phyloP scores from a whole-genome alignment of 805 yeast species.

The Cyberlindnera suaveolens region DNA sequence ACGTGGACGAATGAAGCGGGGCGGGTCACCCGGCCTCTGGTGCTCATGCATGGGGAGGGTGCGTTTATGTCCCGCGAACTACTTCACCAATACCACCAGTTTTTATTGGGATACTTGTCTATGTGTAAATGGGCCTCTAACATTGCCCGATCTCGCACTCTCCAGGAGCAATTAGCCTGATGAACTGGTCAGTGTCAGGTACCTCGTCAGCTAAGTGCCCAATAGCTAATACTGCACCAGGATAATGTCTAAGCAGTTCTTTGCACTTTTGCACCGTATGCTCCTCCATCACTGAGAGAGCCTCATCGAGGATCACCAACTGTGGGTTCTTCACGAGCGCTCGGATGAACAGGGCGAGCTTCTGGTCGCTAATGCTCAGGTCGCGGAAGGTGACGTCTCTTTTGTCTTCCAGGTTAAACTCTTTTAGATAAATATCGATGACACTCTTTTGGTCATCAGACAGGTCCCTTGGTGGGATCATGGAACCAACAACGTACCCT shows the following conservation, averaged over 20 bases:
- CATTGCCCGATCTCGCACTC: constrained; percentile 25
- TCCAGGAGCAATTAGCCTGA: constrained; percentile 31
- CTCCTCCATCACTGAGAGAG: constrained; percentile 84
- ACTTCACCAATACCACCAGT: too few species aligned
- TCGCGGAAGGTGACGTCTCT: constrained; percentile 42
- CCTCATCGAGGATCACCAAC: constrained; percentile 81
- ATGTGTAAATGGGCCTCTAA: background rate
- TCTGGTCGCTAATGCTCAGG: constrained; percentile 67
- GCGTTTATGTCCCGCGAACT: too few species aligned
- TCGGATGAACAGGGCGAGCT: constrained; percentile 67
- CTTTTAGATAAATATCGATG: constrained; percentile 40
- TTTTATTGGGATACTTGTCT: background rate
- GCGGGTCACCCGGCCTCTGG: too few species aligned
- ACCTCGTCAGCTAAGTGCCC: constrained; percentile 80
- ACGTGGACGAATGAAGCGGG: constrained; percentile 1
- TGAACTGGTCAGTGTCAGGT: constrained; percentile 54
- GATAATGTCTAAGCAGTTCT: constrained; percentile 42
- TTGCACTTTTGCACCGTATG: constrained; percentile 51
- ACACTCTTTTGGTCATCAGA: constrained; percentile 29
- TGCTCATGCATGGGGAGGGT: too few species aligned
- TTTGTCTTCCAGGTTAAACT: constrained; percentile 36
- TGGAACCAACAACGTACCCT: constrained; percentile 69
- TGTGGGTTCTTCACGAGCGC: constrained; percentile 75
- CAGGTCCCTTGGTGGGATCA: constrained; percentile 41
- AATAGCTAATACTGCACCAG: constrained; percentile 69